Base-by-base conservation (phyloP, 2,329 filamentous ascomycete genomes). In the Aspergillus clavatus region DNA sequence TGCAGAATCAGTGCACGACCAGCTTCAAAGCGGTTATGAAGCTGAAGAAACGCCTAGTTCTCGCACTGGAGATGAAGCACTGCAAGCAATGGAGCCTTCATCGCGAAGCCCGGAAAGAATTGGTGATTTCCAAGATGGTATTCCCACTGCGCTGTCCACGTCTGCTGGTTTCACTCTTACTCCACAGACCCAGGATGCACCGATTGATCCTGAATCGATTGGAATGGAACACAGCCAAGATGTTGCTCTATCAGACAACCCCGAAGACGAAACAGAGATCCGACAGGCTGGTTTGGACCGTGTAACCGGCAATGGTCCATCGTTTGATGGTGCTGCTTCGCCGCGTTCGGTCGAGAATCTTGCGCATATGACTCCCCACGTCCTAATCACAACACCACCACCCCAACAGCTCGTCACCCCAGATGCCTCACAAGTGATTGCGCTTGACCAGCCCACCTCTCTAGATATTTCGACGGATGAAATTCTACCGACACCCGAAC, bases 371-470 rank as follows among this genome's bases (percentile, higher is more conserved):
- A 11, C 18, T 31, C 28, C 27, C 23, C n/a, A 35, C 16, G n/a
- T 16, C 10, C 38, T 41, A n/a, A 29, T 37, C 8, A 38, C 31
- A 27, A 28, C 39, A 31, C 7, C 35, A 8, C 22, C 26, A 26
- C 28, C 40, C 14, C 51, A 45, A 18, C 58, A 56, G 40, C 45
- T 56, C 7, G 26, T 53, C 8, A 60, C 56, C 7, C 53, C 57
- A 21, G 55, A 54, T 27, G 47, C 47, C 33, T 59, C 60, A 1
- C 62, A 66, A 22, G 47, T 53, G 22, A 29, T 26, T n/a, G 40
- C 41, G 18, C 12, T 23, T 36, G 43, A 26, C 3, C 28, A 45
- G 16, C 18, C 24, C 21, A 3, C 28, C 27, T 31, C 31, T 18
- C 16, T 16, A 7, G 14, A 28, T 18, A 12, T 36, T 10, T 12